Evolutionary conservation across 225 moss, liverwort and hornwort genomes (phyloP).

Genomic region (Pseudoscleropodium purum): DNA sequence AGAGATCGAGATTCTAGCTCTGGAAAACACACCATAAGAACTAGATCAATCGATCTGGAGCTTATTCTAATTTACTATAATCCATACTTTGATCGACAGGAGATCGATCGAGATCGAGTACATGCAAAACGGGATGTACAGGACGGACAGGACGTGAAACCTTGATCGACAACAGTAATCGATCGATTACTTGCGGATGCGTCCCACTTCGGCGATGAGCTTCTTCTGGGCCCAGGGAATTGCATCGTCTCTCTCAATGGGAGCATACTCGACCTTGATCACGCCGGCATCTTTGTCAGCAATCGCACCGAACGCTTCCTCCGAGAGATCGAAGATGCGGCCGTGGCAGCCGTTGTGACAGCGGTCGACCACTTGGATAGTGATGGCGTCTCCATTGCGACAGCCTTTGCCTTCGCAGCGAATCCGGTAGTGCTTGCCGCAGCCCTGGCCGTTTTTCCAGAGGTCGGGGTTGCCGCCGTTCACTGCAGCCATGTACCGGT

Average conservation of each 20-base stretch:
- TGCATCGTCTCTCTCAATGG: not conserved
- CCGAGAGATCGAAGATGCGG: constrained; percentile 24
- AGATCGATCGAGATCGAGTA: not conserved
- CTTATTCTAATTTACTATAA: not conserved
- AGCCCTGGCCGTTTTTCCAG: not conserved
- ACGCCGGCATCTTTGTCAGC: constrained; percentile 18
- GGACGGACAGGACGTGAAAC: too few relatives aligned
- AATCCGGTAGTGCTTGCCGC: constrained; percentile 1
- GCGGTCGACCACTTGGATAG: not conserved
- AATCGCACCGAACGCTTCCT: constrained; percentile 7
- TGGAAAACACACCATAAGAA: not conserved
- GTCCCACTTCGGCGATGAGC: not conserved
- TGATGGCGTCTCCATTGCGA: not conserved
- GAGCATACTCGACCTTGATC: not conserved
- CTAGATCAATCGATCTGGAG: not conserved
- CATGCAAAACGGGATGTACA: not conserved
- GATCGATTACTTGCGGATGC: not conserved
- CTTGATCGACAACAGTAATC: not conserved
- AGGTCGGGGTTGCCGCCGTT: constrained; percentile 12
- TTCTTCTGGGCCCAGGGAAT: not conserved
- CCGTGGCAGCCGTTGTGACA: constrained; percentile 15
- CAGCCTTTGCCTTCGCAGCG: constrained; percentile 13
- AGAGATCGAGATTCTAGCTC: not conserved
- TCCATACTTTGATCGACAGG: not conserved
- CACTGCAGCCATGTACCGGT: constrained; percentile 1